Evolutionary conservation across 495 filamentous ascomycete genomes (phyloP).

Genomic region (Aspergillus kassunensis): DNA sequence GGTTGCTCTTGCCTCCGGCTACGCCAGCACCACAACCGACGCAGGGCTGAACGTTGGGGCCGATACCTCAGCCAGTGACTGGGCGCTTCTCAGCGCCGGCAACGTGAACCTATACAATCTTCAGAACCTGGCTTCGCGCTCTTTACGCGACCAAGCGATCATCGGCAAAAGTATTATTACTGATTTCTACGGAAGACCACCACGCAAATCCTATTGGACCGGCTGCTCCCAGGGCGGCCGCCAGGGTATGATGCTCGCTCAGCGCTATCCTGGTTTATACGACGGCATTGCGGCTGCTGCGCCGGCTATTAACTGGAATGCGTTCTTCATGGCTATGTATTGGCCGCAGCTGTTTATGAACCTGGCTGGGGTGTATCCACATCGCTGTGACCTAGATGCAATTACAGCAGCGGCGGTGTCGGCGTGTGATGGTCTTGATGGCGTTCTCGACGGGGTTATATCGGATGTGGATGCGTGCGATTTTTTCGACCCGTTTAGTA

Average conservation of each 20-base stretch:
- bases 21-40: no score
- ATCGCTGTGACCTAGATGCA: constrained; percentile 42
- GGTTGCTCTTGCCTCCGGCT: no score
- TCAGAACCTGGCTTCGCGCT: no score
- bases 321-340: constrained; percentile 19
- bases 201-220: constrained; percentile 39
- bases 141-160: no score
- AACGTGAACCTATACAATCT: no score
- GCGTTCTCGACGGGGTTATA: constrained; percentile 55
- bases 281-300: constrained; percentile 60
- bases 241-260: constrained; percentile 40
- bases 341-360: constrained; percentile 20
- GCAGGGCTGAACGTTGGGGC: no score
- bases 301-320: constrained; percentile 39
- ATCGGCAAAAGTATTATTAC: no score
- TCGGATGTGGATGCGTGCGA: constrained; percentile 48
- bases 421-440: constrained; percentile 50
- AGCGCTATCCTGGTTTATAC: constrained; percentile 42
- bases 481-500: constrained; percentile 41
- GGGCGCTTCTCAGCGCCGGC: no score
- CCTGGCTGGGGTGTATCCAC: constrained; percentile 22
- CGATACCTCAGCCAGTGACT: no score
- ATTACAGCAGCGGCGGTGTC: constrained; percentile 36
- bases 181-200: constrained; percentile 17
- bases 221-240: constrained; percentile 48